These are phyloP conservation scores for Paraconiothyrium brasiliense DNA, from an alignment of 2,329 filamentous ascomycete species.

Conservation along the genomic window DNA sequence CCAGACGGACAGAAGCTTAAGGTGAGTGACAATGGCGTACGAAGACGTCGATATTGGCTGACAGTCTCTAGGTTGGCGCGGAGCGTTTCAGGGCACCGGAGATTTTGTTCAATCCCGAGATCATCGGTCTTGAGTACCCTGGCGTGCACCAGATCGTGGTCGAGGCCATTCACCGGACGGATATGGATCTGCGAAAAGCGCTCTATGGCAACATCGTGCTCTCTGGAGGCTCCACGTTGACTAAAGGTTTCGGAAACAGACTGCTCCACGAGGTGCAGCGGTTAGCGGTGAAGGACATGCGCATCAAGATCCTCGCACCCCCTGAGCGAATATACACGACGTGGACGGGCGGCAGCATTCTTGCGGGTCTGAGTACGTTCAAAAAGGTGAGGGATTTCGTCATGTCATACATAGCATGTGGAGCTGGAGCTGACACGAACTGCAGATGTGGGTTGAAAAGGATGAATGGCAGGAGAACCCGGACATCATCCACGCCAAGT, in stretches of 20 bases:
- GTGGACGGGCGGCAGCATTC: conserved; percentile 98
- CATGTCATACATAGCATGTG: conserved; percentile 22
- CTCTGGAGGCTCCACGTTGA: conserved; percentile 93
- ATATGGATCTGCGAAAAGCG: conserved; percentile 92
- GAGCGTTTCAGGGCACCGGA: conserved; percentile 96
- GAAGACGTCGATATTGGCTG: conserved; percentile 27
- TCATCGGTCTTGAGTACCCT: conserved; percentile 95
- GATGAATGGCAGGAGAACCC: conserved; percentile 99
- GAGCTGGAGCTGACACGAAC: conserved; percentile 37
- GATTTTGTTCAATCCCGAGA: conserved; percentile 96
- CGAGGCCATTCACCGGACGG: conserved; percentile 92
- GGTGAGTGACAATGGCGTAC: conserved; percentile 58
- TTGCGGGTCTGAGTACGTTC: conserved; percentile 96
- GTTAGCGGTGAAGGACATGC: conserved; percentile 97
- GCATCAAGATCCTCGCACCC: conserved; percentile 98
- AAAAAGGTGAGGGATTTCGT: conserved; percentile 76
- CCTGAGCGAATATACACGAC: conserved; percentile 98
- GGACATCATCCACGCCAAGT: conserved; percentile 98
- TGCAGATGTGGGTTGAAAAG: conserved; percentile 98
- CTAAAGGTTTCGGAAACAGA: conserved; percentile 95
- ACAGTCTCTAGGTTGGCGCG: conserved; percentile 74
- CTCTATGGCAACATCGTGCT: conserved; percentile 97
- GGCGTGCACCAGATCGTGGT: conserved; percentile 98
- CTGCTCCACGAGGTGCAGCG: conserved; percentile 91
- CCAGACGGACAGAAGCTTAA: conserved; percentile 95